Percentiles rank a stretch among this genome's conserved stretches.
Conservation (phyloP, 768 basidiomycete species). For the Boletus speciosus region DNA sequence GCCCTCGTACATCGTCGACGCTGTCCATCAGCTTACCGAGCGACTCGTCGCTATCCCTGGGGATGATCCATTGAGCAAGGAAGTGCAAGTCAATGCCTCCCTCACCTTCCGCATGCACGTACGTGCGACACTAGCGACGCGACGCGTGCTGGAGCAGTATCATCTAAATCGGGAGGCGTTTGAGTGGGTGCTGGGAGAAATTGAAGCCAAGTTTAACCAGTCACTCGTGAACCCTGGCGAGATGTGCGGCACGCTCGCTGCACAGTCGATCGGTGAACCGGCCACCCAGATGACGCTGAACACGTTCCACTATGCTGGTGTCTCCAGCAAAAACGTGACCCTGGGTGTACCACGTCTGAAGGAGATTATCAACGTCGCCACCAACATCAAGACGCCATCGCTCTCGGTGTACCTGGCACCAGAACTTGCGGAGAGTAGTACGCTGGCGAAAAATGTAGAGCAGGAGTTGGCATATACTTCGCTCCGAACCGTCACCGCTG, state of each 20-base stretch:
- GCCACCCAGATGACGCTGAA: slow-evolving; percentile 99
- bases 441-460: slow-evolving; percentile 82
- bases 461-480: slow-evolving; percentile 94
- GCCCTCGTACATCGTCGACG: slow-evolving; percentile 81
- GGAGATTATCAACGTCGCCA: slow-evolving; percentile 99
- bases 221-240: slow-evolving; percentile 92
- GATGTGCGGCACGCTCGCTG: slow-evolving; percentile 98
- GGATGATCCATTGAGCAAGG: slow-evolving; percentile 64
- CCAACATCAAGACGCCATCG: slow-evolving; percentile 97
- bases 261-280: slow-evolving; percentile 98
- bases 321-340: slow-evolving; percentile 99
- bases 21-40: slow-evolving; percentile 68
- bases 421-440: slow-evolving; percentile 56
- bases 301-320: slow-evolving; percentile 99
- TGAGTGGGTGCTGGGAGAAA: slow-evolving; percentile 94
- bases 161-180: slow-evolving; percentile 92
- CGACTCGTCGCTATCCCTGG: slow-evolving; percentile 88
- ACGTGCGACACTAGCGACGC: slow-evolving; percentile 81
- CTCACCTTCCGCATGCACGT: slow-evolving; percentile 92
- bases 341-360: slow-evolving; percentile 98
- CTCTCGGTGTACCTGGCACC: slow-evolving; percentile 86
- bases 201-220: slow-evolving; percentile 94
- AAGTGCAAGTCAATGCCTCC: slow-evolving; percentile 87
- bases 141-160: slow-evolving; percentile 82
- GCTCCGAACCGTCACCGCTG: slow-evolving; percentile 87